Evolutionary conservation across 140 eudicot genomes (phyloP), one percentile per base, ranked within the genome.

Genomic region (Ambrosia hybrid): DNA sequence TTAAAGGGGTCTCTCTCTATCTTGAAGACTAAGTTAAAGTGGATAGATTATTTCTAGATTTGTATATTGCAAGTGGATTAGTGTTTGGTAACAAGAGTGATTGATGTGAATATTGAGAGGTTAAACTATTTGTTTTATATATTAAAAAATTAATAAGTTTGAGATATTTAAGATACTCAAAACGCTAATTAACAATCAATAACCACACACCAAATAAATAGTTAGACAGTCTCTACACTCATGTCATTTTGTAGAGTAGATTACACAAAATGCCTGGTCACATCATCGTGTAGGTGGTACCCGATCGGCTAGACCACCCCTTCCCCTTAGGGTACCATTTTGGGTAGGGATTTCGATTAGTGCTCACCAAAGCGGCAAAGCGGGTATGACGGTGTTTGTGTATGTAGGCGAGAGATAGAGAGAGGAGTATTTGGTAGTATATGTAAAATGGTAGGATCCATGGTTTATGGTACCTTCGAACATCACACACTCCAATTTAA

Each of bases 11-110:
- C 46, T 64, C 51, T 26, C 39, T 30, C 17, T 65, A 51, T 51
- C 53, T 48, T 48, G 9, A 9, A 48, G 53, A 48, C 53, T 26
- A 14, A 14, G 62, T 52, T 78, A 70, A 70, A 61, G 59, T 69
- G 65, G 81, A 53, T 77, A 15, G 7, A 51, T 66, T 62, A 51
- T 66, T 62, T 63, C 34, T 21, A 30, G 34, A 30, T 30, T 30
- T 30, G 52, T 65, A 9, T 63, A 78, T 55, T 65, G 51, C 73
- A 64, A 64, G 73, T 71, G 71, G 82, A 65, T 65, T 41, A 41
- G 13, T 37, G 38, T 46, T 26, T 15, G 9, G 70, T 58, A 57
- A 37, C 34, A 55, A 9, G 4, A 39, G 41, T 16, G 39, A 39
- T 41, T 71, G 14, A 37, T 63, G 38, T 63, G 51, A 61, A 37